Conservation (phyloP, 805 yeast species). For the Pichia kluyveri region DNA sequence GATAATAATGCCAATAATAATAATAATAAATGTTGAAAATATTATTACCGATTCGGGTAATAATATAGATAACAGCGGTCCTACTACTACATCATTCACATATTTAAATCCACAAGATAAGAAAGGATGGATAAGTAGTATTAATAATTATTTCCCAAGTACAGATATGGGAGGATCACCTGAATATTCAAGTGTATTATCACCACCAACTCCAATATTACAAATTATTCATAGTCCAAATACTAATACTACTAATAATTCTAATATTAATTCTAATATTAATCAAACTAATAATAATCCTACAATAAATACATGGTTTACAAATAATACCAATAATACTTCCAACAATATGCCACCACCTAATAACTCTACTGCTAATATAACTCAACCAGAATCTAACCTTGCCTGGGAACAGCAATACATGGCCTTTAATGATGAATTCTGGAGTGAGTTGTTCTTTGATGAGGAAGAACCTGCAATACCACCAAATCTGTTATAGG, state of each 20-base stretch:
- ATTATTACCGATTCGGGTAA: background rate
- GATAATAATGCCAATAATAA: background rate
- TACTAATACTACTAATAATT: background rate
- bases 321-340: background rate
- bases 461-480: constrained; percentile 4
- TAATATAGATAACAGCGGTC: background rate
- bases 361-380: background rate
- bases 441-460: constrained; percentile 53
- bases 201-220: constrained; percentile 3
- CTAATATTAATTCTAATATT: background rate
- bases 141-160: no score
- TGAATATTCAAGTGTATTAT: background rate
- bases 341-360: background rate
- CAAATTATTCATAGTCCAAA: background rate
- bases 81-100: no score
- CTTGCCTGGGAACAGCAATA: constrained; percentile 35
- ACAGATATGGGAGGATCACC: background rate
- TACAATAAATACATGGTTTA: background rate
- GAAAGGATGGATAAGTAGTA: no score
- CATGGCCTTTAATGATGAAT: constrained; percentile 56
- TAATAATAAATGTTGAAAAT: no score
- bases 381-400: background rate
- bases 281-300: no score
- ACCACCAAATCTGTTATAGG: background rate
- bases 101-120: no score